phyloP scores from a whole-genome alignment of 202 grass and related monocot species.

The Setaria viridis region DNA sequence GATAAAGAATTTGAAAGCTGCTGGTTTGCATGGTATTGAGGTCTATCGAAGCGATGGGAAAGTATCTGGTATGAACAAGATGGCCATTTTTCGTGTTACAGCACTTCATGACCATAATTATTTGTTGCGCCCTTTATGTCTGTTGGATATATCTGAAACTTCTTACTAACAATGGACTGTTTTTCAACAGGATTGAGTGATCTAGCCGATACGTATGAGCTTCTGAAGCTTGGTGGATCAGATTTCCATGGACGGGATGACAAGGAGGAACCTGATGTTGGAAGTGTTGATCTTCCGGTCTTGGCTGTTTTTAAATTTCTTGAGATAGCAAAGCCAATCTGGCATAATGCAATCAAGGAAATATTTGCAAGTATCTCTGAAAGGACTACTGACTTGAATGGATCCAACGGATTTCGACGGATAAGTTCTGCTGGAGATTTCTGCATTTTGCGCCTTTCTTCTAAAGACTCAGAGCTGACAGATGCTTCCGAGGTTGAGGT shows the following conservation, averaged over 20 bases:
- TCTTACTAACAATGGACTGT: not conserved
- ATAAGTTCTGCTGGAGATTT: constrained; percentile 49
- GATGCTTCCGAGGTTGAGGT: constrained; percentile 42
- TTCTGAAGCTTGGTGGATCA: constrained; percentile 84
- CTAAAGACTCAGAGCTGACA: constrained; percentile 22
- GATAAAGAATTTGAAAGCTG: constrained; percentile 66
- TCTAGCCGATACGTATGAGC: constrained; percentile 63
- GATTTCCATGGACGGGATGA: constrained; percentile 82
- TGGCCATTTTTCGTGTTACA: not conserved
- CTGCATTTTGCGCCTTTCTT: constrained; percentile 19
- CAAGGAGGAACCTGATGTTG: constrained; percentile 70
- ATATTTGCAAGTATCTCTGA: constrained; percentile 40
- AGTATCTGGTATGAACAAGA: constrained; percentile 64
- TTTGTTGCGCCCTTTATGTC: not conserved
- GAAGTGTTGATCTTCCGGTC: constrained; percentile 69
- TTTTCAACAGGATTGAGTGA: constrained; percentile 59
- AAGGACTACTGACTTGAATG: constrained; percentile 29
- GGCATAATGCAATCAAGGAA: constrained; percentile 59
- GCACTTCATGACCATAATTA: not conserved
- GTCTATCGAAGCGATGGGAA: constrained; percentile 73
- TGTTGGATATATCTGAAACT: not conserved
- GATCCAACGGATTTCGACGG: constrained; percentile 31
- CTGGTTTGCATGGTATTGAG: constrained; percentile 80
- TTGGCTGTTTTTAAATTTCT: constrained; percentile 64
- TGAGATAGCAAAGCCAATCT: constrained; percentile 69